A percentile compares a stretch with the other conserved stretches of the same genome.
Conservation (phyloP, 1,284 basidiomycete species). For the Hypsizygus ulmarius region DNA sequence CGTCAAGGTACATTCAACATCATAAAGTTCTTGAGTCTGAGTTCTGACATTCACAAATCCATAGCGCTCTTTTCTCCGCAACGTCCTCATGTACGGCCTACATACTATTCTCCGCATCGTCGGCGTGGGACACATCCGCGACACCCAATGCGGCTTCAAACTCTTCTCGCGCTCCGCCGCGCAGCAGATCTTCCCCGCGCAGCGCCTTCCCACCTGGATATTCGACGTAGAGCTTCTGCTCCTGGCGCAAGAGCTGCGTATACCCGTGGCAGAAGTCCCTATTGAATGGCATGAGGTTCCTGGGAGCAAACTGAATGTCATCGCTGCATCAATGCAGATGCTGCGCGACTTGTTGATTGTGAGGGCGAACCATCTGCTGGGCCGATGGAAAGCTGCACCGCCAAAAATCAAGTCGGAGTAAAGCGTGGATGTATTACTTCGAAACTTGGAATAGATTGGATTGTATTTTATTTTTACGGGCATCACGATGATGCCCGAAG, state of each 20-base stretch:
- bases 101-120: constrained; percentile 82
- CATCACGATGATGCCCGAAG: too few species aligned
- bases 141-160: constrained; percentile 98
- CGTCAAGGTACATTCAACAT: constrained; percentile 68
- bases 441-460: not conserved
- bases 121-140: constrained; percentile 84
- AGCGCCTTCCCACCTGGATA: constrained; percentile 88
- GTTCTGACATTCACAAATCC: not conserved
- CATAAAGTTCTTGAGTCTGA: constrained; percentile 2
- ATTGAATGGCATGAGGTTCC: constrained; percentile 91
- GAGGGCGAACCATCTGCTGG: constrained; percentile 77
- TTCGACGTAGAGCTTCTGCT: constrained; percentile 95
- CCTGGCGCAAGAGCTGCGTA: constrained; percentile 72
- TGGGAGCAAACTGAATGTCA: constrained; percentile 87
- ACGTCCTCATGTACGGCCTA: constrained; percentile 89
- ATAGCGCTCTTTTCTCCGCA: constrained; percentile 83
- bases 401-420: constrained; percentile 17
- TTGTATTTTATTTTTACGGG: too few species aligned
- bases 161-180: constrained; percentile 83
- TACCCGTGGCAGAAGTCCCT: constrained; percentile 82
- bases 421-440: constrained; percentile 1
- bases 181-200: constrained; percentile 75
- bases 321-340: constrained; percentile 86
- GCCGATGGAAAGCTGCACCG: constrained; percentile 52
- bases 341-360: constrained; percentile 83